phyloP scores from a whole-genome alignment of 1,284 basidiomycete species.

The Cryptococcus hybrid region DNA sequence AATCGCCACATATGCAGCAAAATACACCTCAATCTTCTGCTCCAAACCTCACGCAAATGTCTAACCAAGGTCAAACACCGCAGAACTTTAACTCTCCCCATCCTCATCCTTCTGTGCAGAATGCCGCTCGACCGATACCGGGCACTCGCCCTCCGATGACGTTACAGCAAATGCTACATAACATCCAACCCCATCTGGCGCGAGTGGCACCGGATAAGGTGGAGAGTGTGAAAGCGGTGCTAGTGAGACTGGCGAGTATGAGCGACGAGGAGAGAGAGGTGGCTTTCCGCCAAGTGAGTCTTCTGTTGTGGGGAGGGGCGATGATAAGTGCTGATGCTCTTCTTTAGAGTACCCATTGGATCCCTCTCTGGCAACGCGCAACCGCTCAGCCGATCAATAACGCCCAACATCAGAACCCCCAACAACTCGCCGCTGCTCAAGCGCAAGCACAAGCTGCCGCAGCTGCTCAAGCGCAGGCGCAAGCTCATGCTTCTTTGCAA shows the following conservation, averaged over 20 bases:
- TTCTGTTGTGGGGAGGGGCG: background rate
- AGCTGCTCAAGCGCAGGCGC: conserved; percentile 1
- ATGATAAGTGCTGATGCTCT: background rate
- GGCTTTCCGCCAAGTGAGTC: conserved; percentile 32
- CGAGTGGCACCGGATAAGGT: conserved; percentile 13
- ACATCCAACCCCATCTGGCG: conserved; percentile 5
- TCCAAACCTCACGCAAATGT: background rate
- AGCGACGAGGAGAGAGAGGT: conserved; percentile 31
- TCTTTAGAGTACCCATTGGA: conserved; percentile 29
- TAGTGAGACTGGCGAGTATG: conserved; percentile 28
- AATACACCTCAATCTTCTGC: background rate
- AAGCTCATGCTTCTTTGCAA: background rate
- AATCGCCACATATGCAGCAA: conserved; percentile 14
- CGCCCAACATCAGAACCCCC: conserved; percentile 1
- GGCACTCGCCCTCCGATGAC: conserved; percentile 9
- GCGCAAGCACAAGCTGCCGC: conserved; percentile 7
- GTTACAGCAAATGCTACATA: conserved; percentile 12
- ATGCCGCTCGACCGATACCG: conserved; percentile 1
- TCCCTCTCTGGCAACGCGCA: conserved; percentile 23
- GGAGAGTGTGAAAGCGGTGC: conserved; percentile 22
- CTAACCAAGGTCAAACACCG: conserved; percentile 3
- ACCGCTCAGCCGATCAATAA: background rate
- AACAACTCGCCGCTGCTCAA: conserved; percentile 21
- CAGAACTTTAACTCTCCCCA: conserved; percentile 32
- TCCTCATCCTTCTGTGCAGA: conserved; percentile 3